These are phyloP conservation scores for Aegilops umbellulata DNA, from an alignment of 176 grass and related monocot species.

Conservation along the genomic window DNA sequence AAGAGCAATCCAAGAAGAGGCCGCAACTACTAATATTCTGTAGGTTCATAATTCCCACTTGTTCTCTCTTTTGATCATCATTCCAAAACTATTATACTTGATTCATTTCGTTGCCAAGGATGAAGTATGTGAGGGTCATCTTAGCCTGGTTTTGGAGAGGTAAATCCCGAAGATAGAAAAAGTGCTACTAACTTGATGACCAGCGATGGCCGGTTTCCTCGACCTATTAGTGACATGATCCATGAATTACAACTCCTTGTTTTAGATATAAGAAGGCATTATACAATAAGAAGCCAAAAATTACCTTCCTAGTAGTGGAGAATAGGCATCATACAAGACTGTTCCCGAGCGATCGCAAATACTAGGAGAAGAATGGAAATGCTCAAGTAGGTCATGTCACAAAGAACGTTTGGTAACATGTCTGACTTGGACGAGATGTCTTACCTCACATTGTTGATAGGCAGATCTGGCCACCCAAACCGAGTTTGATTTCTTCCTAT, in stretches of 20 bases:
- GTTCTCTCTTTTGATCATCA: background rate
- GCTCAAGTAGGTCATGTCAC: constrained; percentile 42
- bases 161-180: constrained; percentile 67
- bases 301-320: constrained; percentile 82
- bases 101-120: constrained; percentile 30
- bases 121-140: constrained; percentile 68
- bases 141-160: constrained; percentile 54
- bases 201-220: background rate
- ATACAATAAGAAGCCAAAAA: constrained; percentile 39
- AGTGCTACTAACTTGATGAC: constrained; percentile 8
- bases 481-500: constrained; percentile 78
- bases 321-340: constrained; percentile 79
- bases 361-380: constrained; percentile 42
- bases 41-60: constrained; percentile 21
- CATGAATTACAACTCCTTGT: background rate
- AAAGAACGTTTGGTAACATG: background rate
- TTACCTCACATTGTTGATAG: constrained; percentile 37
- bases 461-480: constrained; percentile 76
- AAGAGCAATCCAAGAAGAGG: constrained; percentile 18
- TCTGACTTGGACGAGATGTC: background rate
- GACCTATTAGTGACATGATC: background rate
- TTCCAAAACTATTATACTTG: background rate
- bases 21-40: constrained; percentile 61
- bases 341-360: constrained; percentile 35
- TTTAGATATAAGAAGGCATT: constrained; percentile 63